Conservation (phyloP, 208 protist species). For the Leishmania guyanensis region DNA sequence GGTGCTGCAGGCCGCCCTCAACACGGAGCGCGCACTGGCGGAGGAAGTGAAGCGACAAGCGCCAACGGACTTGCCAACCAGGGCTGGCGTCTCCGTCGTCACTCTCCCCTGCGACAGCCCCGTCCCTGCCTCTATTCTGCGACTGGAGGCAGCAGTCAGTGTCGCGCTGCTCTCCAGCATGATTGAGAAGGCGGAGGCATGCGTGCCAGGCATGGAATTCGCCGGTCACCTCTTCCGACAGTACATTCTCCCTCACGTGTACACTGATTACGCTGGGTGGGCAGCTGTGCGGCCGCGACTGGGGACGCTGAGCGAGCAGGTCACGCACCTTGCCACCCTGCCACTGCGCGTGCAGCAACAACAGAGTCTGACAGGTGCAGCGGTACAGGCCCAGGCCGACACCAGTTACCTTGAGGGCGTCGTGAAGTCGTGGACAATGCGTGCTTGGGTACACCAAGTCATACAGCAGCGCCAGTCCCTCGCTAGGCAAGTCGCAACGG, state of each 20-base stretch:
- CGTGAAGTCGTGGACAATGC: conserved; percentile 73
- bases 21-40: conserved; percentile 33
- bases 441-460: conserved; percentile 61
- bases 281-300: conserved; percentile 42
- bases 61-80: not conserved
- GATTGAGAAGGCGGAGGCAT: conserved; percentile 55
- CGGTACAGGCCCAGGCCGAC: conserved; percentile 55
- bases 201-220: conserved; percentile 60
- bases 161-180: conserved; percentile 74
- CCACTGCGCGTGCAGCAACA: conserved; percentile 48
- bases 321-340: conserved; percentile 60
- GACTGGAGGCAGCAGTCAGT: conserved; percentile 63
- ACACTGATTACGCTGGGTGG: conserved; percentile 55
- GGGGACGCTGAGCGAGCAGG: conserved; percentile 71
- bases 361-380: conserved; percentile 24
- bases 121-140: conserved; percentile 56
- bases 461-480: conserved; percentile 18
- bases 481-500: conserved; percentile 9
- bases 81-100: conserved; percentile 30
- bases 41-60: conserved; percentile 16
- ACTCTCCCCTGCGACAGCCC: conserved; percentile 56
- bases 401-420: conserved; percentile 58
- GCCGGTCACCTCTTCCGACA: conserved; percentile 61
- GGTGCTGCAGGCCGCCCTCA: conserved; percentile 26
- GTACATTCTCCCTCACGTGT: conserved; percentile 83